Conservation (phyloP, 2,329 filamentous ascomycete genomes). For the Fusarium sp. region DNA sequence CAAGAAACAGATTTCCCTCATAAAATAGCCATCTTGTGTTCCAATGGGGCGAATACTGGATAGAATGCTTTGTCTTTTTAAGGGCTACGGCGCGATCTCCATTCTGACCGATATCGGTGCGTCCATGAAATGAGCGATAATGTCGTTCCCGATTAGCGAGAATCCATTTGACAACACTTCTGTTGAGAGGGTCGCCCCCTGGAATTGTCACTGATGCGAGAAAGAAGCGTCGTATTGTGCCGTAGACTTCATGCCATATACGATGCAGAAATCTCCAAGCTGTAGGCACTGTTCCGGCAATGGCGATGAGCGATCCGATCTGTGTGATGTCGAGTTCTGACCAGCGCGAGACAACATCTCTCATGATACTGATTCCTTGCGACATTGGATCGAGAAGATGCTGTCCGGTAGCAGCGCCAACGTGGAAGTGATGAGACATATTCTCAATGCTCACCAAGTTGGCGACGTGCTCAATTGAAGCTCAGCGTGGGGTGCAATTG, state of each 20-base stretch:
- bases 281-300: conserved; percentile 54
- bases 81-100: conserved; percentile 53
- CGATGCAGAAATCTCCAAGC: conserved; percentile 52
- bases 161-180: conserved; percentile 58
- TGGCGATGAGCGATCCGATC: conserved; percentile 57
- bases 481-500: not conserved
- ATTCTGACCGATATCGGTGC: conserved; percentile 51
- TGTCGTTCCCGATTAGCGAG: conserved; percentile 52
- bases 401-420: conserved; percentile 27
- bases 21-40: conserved; percentile 62
- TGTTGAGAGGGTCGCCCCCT: conserved; percentile 56
- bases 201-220: conserved; percentile 57
- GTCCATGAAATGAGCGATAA: conserved; percentile 56
- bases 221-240: conserved; percentile 56
- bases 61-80: conserved; percentile 54
- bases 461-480: conserved; percentile 1
- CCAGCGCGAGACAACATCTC: conserved; percentile 53
- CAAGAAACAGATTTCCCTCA: conserved; percentile 56
- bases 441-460: not conserved
- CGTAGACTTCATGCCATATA: conserved; percentile 52
- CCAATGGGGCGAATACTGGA: conserved; percentile 59
- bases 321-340: conserved; percentile 58
- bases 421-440: conserved; percentile 41
- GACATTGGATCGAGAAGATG: conserved; percentile 46
- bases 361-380: conserved; percentile 49